Conservation (phyloP, 208 protist genomes). For the Crithidia expoeki region DNA sequence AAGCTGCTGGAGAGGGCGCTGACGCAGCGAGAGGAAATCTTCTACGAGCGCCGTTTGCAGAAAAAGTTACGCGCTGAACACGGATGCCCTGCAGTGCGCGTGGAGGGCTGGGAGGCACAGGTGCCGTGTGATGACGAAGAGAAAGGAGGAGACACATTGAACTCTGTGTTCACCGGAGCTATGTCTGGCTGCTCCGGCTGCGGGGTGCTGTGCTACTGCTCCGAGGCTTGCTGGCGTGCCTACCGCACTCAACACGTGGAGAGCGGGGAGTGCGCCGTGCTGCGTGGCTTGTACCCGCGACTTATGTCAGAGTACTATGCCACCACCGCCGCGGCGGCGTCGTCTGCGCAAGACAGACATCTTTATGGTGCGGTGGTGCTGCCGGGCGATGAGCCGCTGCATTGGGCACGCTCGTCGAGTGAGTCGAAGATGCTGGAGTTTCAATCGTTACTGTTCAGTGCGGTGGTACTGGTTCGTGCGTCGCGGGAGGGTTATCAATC, state of each 20-base stretch:
- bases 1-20: slow-evolving; percentile 38
- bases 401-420: slow-evolving; percentile 50
- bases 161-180: slow-evolving; percentile 2
- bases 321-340: slow-evolving; percentile 1
- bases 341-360: no score
- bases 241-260: slow-evolving; percentile 37
- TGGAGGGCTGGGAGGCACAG: slow-evolving; percentile 18
- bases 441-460: slow-evolving; percentile 47
- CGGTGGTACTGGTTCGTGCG: slow-evolving; percentile 32
- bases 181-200: slow-evolving; percentile 60
- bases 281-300: slow-evolving; percentile 52
- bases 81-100: slow-evolving; percentile 16
- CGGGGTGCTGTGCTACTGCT: slow-evolving; percentile 71
- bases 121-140: not conserved
- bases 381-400: slow-evolving; percentile 42
- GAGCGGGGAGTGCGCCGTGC: slow-evolving; percentile 56
- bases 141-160: not conserved
- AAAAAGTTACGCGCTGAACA: not conserved
- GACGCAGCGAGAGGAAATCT: slow-evolving; percentile 36
- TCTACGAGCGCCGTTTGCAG: slow-evolving; percentile 33
- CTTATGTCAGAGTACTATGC: slow-evolving; percentile 63
- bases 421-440: slow-evolving; percentile 59
- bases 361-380: slow-evolving; percentile 6
- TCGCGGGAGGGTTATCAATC: slow-evolving; percentile 6
- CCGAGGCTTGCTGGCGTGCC: slow-evolving; percentile 43